Evolutionary conservation across 2,329 filamentous ascomycete species (phyloP).

Genomic region (Trichoderma sp.): DNA sequence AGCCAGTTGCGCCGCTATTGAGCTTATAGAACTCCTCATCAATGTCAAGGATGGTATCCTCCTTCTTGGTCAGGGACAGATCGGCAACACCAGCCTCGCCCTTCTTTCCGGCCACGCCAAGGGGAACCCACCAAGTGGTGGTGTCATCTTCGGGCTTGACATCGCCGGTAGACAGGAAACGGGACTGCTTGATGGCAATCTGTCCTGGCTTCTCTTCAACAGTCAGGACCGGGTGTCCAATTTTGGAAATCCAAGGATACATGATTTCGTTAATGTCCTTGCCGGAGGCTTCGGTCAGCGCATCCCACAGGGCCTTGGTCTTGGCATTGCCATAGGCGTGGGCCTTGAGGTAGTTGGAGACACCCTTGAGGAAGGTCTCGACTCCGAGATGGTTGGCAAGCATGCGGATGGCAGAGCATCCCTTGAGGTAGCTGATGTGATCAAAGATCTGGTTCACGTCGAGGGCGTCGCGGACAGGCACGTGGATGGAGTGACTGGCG

Average conservation of each 20-base stretch:
- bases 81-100: conserved; percentile 63
- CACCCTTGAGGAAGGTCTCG: conserved; percentile 86
- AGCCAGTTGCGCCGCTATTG: conserved; percentile 85
- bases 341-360: conserved; percentile 83
- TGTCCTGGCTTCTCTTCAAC: conserved; percentile 81
- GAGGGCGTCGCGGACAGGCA: conserved; percentile 87
- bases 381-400: conserved; percentile 85
- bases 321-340: conserved; percentile 90
- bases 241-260: conserved; percentile 92
- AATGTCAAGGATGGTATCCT: conserved; percentile 73
- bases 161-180: conserved; percentile 90
- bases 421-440: conserved; percentile 93
- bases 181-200: conserved; percentile 79
- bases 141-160: conserved; percentile 87
- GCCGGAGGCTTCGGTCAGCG: conserved; percentile 82
- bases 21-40: conserved; percentile 88
- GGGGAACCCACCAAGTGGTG: conserved; percentile 93
- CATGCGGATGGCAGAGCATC: conserved; percentile 96
- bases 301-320: conserved; percentile 87
- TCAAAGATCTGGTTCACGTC: conserved; percentile 99
- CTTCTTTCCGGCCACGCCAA: conserved; percentile 77
- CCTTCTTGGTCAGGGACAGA: conserved; percentile 72
- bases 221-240: conserved; percentile 89
- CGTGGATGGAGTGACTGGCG: conserved; percentile 93
- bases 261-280: conserved; percentile 86